Evolutionary conservation across 1,284 basidiomycete genomes (phyloP).

Genomic region (Schizophyllum amplum): DNA sequence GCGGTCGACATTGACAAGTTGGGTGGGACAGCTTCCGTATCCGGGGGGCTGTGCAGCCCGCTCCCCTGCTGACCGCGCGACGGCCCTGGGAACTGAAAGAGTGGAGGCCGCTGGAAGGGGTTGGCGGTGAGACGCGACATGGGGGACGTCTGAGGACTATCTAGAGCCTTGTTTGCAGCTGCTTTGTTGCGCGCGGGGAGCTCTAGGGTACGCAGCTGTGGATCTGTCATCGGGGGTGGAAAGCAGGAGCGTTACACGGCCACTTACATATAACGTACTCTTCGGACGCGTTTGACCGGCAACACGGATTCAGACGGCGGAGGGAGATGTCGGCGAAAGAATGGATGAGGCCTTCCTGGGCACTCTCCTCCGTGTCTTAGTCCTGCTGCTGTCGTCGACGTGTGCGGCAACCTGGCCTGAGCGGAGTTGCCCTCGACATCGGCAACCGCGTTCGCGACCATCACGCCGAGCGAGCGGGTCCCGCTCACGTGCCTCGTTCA

Average conservation of each 20-base stretch:
- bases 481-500: too few relatives aligned
- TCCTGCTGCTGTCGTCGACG: not conserved
- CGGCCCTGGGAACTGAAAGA: constrained; percentile 39
- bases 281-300: not conserved
- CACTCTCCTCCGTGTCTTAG: not conserved
- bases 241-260: not conserved
- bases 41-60: constrained; percentile 10
- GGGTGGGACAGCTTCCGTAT: not conserved
- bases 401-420: not conserved
- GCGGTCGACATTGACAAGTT: not conserved
- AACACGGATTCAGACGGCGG: not conserved
- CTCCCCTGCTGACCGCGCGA: constrained; percentile 41
- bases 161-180: constrained; percentile 3
- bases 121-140: constrained; percentile 44
- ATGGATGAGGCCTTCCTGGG: not conserved
- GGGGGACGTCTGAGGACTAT: constrained; percentile 3
- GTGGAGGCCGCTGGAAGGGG: constrained; percentile 39
- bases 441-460: not conserved
- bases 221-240: not conserved
- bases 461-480: not conserved
- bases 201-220: not conserved
- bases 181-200: not conserved
- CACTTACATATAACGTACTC: not conserved
- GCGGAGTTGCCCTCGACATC: not conserved
- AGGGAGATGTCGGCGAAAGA: not conserved